Evolutionary conservation across 2,329 filamentous ascomycete species (phyloP), one percentile per base, ranked within the genome.

Genomic region (Fusarium sp.): DNA sequence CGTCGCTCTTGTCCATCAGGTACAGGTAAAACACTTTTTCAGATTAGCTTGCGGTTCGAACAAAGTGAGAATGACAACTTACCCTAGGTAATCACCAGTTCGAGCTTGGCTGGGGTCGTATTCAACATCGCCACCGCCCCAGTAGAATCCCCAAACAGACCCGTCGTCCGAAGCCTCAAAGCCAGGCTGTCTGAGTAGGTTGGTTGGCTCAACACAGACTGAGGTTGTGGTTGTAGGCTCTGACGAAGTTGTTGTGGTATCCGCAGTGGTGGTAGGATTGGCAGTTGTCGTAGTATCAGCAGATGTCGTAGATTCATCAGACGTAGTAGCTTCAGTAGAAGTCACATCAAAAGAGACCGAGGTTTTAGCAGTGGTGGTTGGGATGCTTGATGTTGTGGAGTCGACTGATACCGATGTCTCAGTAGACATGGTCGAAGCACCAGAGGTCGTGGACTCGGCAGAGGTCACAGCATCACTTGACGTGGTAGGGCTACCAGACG

Each of bases 211-310:
- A 25, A 67, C 38, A 35, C 64, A 67, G 13, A 3, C 32, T 1
- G 64, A 67, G 6, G 61, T 60, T 18, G 64, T 66, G 15, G 61
- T 67, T n/a, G 61, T 66, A 30, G 64, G 61, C 2, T 66, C 64
- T 6, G 19, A 21, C 0, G 60, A 65, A 15, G 32, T 30, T 9
- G 58, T 65, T 3, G 60, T 58, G 0, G 35, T 12, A 35, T 35
- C 63, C 1, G 11, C 6, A 7, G 59, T 21, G 1, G 42, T 47
- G 3, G 63, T 66, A 2, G 63, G 44, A 18, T 32, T 49, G 4
- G n/a, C 12, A 16, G 62, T 28, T 5, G 53, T 60, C 1, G 60
- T 60, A 3, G 37, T 30, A 21, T 23, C 44, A 9, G 25, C 37
- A n/a, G 44, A 0, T 1, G 37, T 54, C 1, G 38, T 64, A 6